Evolutionary conservation across 2,329 filamentous ascomycete species (phyloP).

Genomic region (Clarireedia homoeocarpa): DNA sequence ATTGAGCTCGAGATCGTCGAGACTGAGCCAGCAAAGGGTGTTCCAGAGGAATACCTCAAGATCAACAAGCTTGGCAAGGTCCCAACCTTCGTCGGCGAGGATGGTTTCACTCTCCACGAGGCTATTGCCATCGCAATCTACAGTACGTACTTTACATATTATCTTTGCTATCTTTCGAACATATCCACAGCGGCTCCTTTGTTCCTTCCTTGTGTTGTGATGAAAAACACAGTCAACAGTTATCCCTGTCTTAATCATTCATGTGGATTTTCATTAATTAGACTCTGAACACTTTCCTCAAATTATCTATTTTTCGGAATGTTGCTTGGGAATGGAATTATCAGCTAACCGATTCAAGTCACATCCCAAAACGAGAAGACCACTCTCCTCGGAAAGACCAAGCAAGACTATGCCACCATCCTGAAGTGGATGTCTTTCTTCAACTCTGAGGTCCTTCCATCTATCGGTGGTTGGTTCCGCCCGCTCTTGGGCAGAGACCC

Average conservation of each 20-base stretch:
- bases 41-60: constrained; percentile 72
- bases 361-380: constrained; percentile 99
- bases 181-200: constrained; percentile 9
- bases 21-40: constrained; percentile 55
- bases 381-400: constrained; percentile 97
- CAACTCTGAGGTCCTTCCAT: constrained; percentile 76
- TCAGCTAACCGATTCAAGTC: constrained; percentile 47
- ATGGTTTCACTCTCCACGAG: constrained; percentile 87
- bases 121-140: constrained; percentile 94
- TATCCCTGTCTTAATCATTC: constrained; percentile 96
- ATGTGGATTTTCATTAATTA: constrained; percentile 75
- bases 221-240: constrained; percentile 65
- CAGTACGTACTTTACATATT: constrained; percentile 55
- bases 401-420: constrained; percentile 97
- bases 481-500: constrained; percentile 72
- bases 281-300: constrained; percentile 59
- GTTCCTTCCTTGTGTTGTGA: constrained; percentile 23
- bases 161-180: constrained; percentile 1
- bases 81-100: constrained; percentile 84
- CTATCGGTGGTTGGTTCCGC: constrained; percentile 72
- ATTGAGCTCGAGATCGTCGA: constrained; percentile 83
- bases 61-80: constrained; percentile 84
- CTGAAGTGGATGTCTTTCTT: constrained; percentile 96
- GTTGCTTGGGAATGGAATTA: constrained; percentile 11
- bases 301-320: constrained; percentile 9